Conservation (phyloP, 75 land plant species). For the Ceratopteris richardii region DNA sequence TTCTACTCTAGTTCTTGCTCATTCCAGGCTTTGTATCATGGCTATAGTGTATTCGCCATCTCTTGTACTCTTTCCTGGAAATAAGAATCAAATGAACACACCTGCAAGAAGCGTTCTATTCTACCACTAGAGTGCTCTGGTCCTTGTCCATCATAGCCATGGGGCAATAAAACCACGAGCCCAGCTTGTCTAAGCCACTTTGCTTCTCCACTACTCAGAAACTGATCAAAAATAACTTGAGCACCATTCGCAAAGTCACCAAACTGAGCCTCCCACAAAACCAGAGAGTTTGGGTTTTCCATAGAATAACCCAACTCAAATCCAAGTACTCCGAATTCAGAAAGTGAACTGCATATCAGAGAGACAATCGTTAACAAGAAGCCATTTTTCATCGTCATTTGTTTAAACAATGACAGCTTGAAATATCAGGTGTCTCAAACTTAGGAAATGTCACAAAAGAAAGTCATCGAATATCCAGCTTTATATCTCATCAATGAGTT, state of each 20-base stretch:
- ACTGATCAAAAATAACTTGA: constrained; percentile 94
- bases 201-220: constrained; percentile 88
- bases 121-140: constrained; percentile 98
- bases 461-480: no score
- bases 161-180: constrained; percentile 82
- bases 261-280: constrained; percentile 98
- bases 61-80: no score
- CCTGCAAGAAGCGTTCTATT: constrained; percentile 92
- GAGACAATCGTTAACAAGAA: no score
- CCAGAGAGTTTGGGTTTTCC: constrained; percentile 93
- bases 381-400: no score
- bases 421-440: background rate
- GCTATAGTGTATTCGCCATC: no score
- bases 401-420: no score
- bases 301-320: constrained; percentile 98
- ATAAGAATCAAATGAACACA: constrained; percentile 7
- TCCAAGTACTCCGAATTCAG: constrained; percentile 95
- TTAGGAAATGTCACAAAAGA: no score
- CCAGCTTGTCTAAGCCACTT: constrained; percentile 96
- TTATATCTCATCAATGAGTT: no score
- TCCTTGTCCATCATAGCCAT: constrained; percentile 99
- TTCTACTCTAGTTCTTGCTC: no score
- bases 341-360: constrained; percentile 76
- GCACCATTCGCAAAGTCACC: constrained; percentile 97
- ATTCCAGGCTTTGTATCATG: no score